phyloP scores from a whole-genome alignment of 495 filamentous ascomycete genomes.

The Gamarada debralockiae region DNA sequence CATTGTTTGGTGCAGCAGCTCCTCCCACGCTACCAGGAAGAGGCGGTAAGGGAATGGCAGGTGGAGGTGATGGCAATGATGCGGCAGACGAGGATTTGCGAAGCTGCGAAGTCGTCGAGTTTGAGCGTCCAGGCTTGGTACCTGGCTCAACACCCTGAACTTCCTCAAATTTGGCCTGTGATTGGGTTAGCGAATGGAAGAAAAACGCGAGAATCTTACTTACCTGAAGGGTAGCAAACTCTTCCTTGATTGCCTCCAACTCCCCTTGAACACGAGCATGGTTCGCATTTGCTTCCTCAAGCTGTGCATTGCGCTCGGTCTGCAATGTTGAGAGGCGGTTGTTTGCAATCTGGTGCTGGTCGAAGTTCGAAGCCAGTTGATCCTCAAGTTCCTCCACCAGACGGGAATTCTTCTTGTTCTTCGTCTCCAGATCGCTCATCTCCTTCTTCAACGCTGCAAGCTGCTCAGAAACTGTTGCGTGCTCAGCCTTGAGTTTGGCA shows the following conservation, averaged over 20 bases:
- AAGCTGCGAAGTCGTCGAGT: conserved; percentile 55
- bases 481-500: conserved; percentile 42
- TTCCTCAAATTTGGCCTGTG: conserved; percentile 58
- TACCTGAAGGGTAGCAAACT: conserved; percentile 66
- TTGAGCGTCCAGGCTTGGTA: conserved; percentile 66
- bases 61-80: conserved; percentile 85
- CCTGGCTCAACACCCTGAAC: conserved; percentile 33
- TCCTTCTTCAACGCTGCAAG: conserved; percentile 70
- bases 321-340: conserved; percentile 70
- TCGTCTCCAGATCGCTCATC: conserved; percentile 58
- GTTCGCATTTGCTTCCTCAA: conserved; percentile 54
- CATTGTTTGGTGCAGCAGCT: conserved; percentile 16
- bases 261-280: conserved; percentile 41
- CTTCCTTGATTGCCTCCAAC: conserved; percentile 58
- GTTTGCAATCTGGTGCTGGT: conserved; percentile 82
- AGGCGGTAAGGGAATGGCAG: conserved; percentile 90
- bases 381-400: conserved; percentile 96
- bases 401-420: conserved; percentile 77
- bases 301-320: conserved; percentile 58
- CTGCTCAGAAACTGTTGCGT: conserved; percentile 61
- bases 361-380: conserved; percentile 90
- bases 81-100: conserved; percentile 81
- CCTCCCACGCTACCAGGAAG: conserved; percentile 53
- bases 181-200: conserved; percentile 30
- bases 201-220: conserved; percentile 8